Evolutionary conservation across 2,329 filamentous ascomycete species (phyloP).

Genomic region (Fusarium bactridioides): DNA sequence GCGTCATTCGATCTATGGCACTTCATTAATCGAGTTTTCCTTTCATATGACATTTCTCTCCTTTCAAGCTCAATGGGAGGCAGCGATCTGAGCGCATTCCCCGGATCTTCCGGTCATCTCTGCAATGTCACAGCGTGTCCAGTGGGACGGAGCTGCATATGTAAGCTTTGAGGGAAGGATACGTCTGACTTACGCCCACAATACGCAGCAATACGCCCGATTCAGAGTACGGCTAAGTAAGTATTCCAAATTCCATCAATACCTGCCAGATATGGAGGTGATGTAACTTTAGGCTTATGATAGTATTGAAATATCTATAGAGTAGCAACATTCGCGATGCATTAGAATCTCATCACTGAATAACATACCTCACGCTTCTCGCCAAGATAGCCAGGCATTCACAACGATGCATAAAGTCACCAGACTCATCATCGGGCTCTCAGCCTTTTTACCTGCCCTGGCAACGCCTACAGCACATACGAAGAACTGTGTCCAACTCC

Average conservation of each 20-base stretch:
- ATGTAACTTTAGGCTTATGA: not conserved
- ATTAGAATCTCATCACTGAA: accelerated
- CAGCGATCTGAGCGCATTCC: accelerated
- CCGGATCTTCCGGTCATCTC: not conserved
- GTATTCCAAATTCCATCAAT: not conserved
- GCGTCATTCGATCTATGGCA: accelerated
- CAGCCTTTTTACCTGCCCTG: accelerated
- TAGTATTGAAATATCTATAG: not conserved
- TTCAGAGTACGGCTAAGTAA: accelerated
- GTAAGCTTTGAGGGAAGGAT: too few species aligned
- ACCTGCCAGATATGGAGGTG: accelerated
- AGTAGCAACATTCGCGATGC: not conserved
- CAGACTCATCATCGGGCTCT: accelerated
- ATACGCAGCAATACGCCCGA: not conserved
- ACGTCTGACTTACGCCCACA: not conserved
- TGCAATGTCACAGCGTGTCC: not conserved
- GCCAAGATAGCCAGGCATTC: accelerated
- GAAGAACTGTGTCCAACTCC: not conserved
- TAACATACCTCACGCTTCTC: too few species aligned
- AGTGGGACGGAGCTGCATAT: not conserved
- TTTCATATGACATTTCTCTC: accelerated
- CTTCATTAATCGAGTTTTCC: accelerated
- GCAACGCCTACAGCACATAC: accelerated
- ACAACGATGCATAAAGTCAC: accelerated
- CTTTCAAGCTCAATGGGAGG: accelerated